Percentiles rank a stretch among this genome's conserved stretches.
Evolutionary conservation across 768 basidiomycete genomes (phyloP).

Genomic region (Trametes elegans): DNA sequence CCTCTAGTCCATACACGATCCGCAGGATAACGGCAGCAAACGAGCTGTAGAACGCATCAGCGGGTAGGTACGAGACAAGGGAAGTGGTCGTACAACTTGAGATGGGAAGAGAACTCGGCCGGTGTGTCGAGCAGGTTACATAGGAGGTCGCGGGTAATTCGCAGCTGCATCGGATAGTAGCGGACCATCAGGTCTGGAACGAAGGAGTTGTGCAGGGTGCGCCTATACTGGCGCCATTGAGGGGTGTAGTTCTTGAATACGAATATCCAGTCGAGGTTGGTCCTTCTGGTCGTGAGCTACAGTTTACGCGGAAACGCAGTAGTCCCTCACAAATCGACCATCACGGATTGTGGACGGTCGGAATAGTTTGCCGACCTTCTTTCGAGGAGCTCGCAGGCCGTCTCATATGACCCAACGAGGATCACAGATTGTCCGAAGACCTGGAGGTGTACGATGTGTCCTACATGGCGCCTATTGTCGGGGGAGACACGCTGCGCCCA

Average conservation of each 20-base stretch:
- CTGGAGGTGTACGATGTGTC: slow-evolving; percentile 62
- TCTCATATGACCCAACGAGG: slow-evolving; percentile 61
- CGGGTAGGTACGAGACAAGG: not conserved
- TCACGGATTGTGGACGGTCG: slow-evolving; percentile 66
- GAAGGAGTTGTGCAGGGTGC: slow-evolving; percentile 11
- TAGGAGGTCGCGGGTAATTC: not conserved
- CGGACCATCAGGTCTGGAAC: slow-evolving; percentile 16
- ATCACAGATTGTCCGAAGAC: slow-evolving; percentile 65
- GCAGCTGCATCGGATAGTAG: slow-evolving; percentile 1
- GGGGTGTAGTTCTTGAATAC: slow-evolving; percentile 13
- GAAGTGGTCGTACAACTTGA: slow-evolving; percentile 5
- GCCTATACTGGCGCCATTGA: slow-evolving; percentile 13
- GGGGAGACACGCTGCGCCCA: too few relatives aligned
- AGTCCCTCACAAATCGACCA: slow-evolving; percentile 64
- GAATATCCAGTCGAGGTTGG: slow-evolving; percentile 15
- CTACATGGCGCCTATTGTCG: slow-evolving; percentile 30
- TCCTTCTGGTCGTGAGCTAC: too few relatives aligned
- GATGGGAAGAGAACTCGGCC: slow-evolving; percentile 3
- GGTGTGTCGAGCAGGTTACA: slow-evolving; percentile 5
- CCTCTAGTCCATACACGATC: slow-evolving; percentile 42
- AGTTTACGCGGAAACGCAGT: too few relatives aligned
- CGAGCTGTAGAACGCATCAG: slow-evolving; percentile 51
- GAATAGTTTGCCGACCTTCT: slow-evolving; percentile 71
- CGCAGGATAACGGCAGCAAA: slow-evolving; percentile 43
- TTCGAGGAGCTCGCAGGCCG: slow-evolving; percentile 63